A percentile compares a stretch with the other conserved stretches of the same genome.
These are phyloP conservation scores for Aspergillus incahuasiensis DNA, from an alignment of 495 filamentous ascomycete genomes.

Conservation along the genomic window DNA sequence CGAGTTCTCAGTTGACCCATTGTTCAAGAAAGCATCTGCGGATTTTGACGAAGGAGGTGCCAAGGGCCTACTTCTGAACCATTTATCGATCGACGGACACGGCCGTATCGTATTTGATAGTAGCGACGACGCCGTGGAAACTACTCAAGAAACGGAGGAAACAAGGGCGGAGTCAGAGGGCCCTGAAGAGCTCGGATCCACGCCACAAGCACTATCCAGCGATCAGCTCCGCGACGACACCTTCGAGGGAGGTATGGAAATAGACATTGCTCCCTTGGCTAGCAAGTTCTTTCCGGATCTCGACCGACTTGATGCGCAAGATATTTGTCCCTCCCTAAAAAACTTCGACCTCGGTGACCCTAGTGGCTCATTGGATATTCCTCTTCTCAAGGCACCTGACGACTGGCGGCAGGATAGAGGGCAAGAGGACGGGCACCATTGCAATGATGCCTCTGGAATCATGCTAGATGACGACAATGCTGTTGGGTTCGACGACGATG, in stretches of 20 bases:
- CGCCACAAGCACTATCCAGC: slow-evolving; percentile 14
- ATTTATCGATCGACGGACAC: slow-evolving; percentile 84
- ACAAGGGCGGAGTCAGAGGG: slow-evolving; percentile 28
- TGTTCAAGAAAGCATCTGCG: slow-evolving; percentile 97
- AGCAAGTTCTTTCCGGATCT: slow-evolving; percentile 86
- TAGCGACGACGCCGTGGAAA: slow-evolving; percentile 82
- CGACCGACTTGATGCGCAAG: slow-evolving; percentile 68
- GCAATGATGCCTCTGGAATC: slow-evolving; percentile 69
- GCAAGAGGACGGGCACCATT: slow-evolving; percentile 40
- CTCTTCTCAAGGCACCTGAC: slow-evolving; percentile 85
- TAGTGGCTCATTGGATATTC: slow-evolving; percentile 78
- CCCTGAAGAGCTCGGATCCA: slow-evolving; percentile 24
- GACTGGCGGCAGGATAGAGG: slow-evolving; percentile 69
- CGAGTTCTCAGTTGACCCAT: slow-evolving; percentile 91
- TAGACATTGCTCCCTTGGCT: slow-evolving; percentile 71
- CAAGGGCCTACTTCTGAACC: slow-evolving; percentile 91
- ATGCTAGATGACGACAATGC: slow-evolving; percentile 80
- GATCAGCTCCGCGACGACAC: slow-evolving; percentile 39
- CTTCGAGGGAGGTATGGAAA: slow-evolving; percentile 58
- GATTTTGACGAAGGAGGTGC: slow-evolving; percentile 98
- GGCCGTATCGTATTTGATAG: slow-evolving; percentile 97
- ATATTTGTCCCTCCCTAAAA: slow-evolving; percentile 93
- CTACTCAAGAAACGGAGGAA: slow-evolving; percentile 49
- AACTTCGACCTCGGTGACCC: slow-evolving; percentile 85
- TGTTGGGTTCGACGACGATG: slow-evolving; percentile 79